Evolutionary conservation across 768 basidiomycete genomes (phyloP).

Genomic region (Termitomyces sp.): DNA sequence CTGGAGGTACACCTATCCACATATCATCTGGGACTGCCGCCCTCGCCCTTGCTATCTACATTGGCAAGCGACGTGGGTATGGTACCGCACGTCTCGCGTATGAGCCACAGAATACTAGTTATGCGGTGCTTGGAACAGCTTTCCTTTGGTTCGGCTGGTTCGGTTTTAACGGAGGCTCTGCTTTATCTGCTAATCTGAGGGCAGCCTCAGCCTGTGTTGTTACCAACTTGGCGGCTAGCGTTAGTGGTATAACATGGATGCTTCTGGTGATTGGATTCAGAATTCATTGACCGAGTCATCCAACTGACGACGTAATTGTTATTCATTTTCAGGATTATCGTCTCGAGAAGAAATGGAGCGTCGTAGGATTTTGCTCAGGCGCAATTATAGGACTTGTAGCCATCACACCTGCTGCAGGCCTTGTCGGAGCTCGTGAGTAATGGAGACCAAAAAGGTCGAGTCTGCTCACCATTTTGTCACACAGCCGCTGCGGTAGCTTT

Average conservation of each 20-base stretch:
- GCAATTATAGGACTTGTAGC: constrained; percentile 88
- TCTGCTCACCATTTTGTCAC: not conserved
- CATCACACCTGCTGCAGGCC: constrained; percentile 81
- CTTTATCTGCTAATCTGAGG: constrained; percentile 82
- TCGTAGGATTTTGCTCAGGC: constrained; percentile 95
- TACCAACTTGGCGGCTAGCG: constrained; percentile 87
- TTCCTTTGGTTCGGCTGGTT: constrained; percentile 97
- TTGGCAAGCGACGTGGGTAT: constrained; percentile 87
- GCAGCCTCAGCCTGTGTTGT: constrained; percentile 87
- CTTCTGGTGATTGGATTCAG: constrained; percentile 52
- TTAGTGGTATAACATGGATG: constrained; percentile 90
- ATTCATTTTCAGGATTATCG: constrained; percentile 66
- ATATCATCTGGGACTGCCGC: constrained; percentile 94
- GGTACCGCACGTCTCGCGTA: constrained; percentile 88
- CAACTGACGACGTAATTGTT: not conserved
- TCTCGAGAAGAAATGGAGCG: constrained; percentile 89
- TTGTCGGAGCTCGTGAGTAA: constrained; percentile 66
- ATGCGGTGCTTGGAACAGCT: constrained; percentile 89
- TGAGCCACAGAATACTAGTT: constrained; percentile 92
- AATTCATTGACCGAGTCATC: not conserved
- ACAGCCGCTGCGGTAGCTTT: constrained; percentile 78
- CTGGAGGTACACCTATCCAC: constrained; percentile 95
- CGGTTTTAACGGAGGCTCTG: constrained; percentile 91
- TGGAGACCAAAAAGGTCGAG: too few relatives aligned
- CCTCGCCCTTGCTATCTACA: constrained; percentile 84